phyloP scores from a whole-genome alignment of 441 rosid genomes.

The Cnidoscolus chayamansa region DNA sequence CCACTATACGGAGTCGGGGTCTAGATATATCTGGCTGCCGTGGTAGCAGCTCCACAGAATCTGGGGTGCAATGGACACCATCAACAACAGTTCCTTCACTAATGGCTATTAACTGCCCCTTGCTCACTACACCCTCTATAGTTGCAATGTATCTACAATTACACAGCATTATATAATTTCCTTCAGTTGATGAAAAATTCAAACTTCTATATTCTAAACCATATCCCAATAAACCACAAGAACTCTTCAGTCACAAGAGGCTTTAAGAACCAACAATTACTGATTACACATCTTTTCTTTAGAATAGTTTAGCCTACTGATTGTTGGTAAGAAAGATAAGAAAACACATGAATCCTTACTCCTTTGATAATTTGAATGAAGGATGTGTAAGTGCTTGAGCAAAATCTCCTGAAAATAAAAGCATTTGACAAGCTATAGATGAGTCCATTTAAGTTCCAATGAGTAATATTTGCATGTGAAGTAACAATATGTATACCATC shows the following conservation, averaged over 20 bases:
- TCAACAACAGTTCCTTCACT: conserved; percentile 70
- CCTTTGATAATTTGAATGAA: conserved; percentile 71
- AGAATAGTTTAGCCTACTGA: neutral
- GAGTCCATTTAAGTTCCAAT: conserved; percentile 9
- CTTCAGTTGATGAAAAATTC: neutral
- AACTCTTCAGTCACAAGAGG: neutral
- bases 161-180: conserved; percentile 8
- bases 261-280: neutral
- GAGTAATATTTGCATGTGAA: conserved; percentile 1
- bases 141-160: conserved; percentile 71
- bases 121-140: conserved; percentile 58
- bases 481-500: conserved; percentile 49
- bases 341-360: conserved; percentile 43
- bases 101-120: conserved; percentile 59
- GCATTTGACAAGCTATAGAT: conserved; percentile 19
- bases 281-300: neutral
- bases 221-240: neutral
- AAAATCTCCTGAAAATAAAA: conserved; percentile 68
- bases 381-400: conserved; percentile 84
- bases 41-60: conserved; percentile 79
- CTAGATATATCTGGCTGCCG: conserved; percentile 61
- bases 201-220: neutral
- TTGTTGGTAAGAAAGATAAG: neutral
- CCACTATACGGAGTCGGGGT: conserved; percentile 83
- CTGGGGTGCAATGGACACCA: conserved; percentile 76